Evolutionary conservation across 1,284 basidiomycete genomes (phyloP), one percentile per base, ranked within the genome.

Genomic region (Pseudozyma sp.): DNA sequence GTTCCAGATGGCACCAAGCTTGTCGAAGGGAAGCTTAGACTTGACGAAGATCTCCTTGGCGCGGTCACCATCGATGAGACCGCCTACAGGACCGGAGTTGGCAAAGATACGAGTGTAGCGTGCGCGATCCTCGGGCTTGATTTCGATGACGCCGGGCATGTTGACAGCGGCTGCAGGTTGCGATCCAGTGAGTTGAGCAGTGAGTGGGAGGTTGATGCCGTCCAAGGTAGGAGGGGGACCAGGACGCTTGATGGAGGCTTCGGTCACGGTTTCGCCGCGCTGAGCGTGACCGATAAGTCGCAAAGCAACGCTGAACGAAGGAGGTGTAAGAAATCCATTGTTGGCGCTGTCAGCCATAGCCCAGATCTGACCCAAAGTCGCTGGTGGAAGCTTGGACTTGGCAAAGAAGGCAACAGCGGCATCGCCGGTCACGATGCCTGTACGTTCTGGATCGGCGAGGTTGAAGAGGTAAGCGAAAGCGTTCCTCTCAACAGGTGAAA

Each of bases 231-330:
- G 91, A 67, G 92, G 87, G 3, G 95, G 93, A 5, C 93, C 95
- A 70, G 92, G 78, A 19, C 69, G 72, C 38, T 77, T 70, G 59
- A 76, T 69, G 25, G 68, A 64, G 11, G 75, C 71, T 51, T 89
- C 87, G 8, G 89, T 88, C 45, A 92, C 86, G 75, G 88, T 88
- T 81, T 93, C 91, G 59, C 95, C 94, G 71, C 91, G 91, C 87
- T 99, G 97, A 3, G 94, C 92, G 88, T 93, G 93, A 1, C 92
- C 94, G 76, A 99, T 94, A 48, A 99, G 88, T 59, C 97, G 89
- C 31, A 97, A 88, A 10, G 93, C 95, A 68, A 92, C 93, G 91
- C 82, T 94, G 92, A 83, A 85, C 8, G 76, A 61, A 14, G 77
- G 76, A 3, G 79, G 74, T 5, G 78, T 81, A 60, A 99, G 76